Percentiles rank a stretch among this genome's conserved stretches.
These are phyloP conservation scores for Raphanus sativus DNA, from an alignment of 345 rosid genomes.

Conservation along the genomic window DNA sequence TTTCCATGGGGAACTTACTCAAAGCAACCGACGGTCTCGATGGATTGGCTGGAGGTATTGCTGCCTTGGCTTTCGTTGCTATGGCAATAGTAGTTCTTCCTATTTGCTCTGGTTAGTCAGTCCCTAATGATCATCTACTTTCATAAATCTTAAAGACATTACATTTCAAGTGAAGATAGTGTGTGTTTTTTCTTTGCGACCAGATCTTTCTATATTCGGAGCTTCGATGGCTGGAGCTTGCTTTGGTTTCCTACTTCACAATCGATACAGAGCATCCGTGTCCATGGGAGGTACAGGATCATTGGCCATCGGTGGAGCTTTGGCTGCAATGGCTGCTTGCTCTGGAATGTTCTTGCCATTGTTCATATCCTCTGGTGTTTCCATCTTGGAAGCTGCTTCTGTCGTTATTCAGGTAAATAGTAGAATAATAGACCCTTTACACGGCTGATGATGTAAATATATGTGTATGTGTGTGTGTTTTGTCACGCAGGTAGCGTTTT, in stretches of 20 bases:
- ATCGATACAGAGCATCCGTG: conserved; percentile 77
- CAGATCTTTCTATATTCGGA: conserved; percentile 87
- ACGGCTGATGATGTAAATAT: not conserved
- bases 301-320: conserved; percentile 83
- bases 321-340: conserved; percentile 96
- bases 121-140: conserved; percentile 1
- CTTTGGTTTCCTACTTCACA: conserved; percentile 86
- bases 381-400: conserved; percentile 62
- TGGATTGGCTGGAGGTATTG: conserved; percentile 85
- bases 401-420: conserved; percentile 63
- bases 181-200: conserved; percentile 2
- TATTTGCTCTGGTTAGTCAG: conserved; percentile 81
- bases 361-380: conserved; percentile 74
- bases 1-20: conserved; percentile 80
- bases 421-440: not conserved
- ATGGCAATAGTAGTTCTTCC: conserved; percentile 93
- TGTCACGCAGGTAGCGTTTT: conserved; percentile 28
- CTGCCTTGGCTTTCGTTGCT: conserved; percentile 78
- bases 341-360: conserved; percentile 94
- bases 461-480: not conserved
- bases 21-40: conserved; percentile 78
- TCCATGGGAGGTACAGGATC: conserved; percentile 87
- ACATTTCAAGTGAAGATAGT: not conserved
- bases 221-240: conserved; percentile 96
- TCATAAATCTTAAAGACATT: not conserved